Conservation (phyloP, 1,284 basidiomycete genomes). For the Melampsora larici-populina region DNA sequence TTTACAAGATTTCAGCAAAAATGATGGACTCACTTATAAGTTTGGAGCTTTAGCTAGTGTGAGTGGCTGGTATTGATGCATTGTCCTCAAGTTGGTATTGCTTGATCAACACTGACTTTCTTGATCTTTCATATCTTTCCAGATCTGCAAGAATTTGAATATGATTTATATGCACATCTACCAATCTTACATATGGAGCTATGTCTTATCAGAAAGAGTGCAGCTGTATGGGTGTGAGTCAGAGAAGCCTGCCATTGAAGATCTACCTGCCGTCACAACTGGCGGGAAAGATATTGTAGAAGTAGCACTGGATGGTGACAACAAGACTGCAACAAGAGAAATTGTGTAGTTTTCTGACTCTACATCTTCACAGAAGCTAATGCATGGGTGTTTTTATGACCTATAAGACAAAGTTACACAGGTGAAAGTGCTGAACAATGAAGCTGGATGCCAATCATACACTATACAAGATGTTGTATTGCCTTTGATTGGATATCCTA, state of each 20-base stretch:
- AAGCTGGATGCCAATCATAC: slow-evolving; percentile 71
- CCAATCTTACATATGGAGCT: slow-evolving; percentile 98
- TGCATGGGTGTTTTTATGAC: neutral
- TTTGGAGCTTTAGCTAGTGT: slow-evolving; percentile 59
- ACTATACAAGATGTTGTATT: slow-evolving; percentile 91
- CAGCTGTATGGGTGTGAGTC: slow-evolving; percentile 69
- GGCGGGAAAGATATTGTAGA: slow-evolving; percentile 27
- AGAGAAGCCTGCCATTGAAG: slow-evolving; percentile 76
- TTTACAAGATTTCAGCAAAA: slow-evolving; percentile 39
- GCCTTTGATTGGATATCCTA: slow-evolving; percentile 89
- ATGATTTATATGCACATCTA: slow-evolving; percentile 99
- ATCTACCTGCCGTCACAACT: slow-evolving; percentile 65
- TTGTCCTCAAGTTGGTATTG: neutral
- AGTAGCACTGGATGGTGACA: slow-evolving; percentile 50
- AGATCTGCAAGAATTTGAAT: slow-evolving; percentile 92
- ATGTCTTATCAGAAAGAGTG: slow-evolving; percentile 87
- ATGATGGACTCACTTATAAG: slow-evolving; percentile 20
- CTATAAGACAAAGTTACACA: neutral
- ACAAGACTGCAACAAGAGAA: slow-evolving; percentile 54
- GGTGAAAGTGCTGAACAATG: slow-evolving; percentile 55
- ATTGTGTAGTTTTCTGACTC: slow-evolving; percentile 45
- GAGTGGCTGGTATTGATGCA: slow-evolving; percentile 50
- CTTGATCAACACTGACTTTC: neutral
- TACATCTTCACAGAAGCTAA: neutral
- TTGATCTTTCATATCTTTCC: slow-evolving; percentile 33